These are phyloP conservation scores for Saccharomyces hybrid DNA, from an alignment of 1,139 yeast species.

Conservation along the genomic window DNA sequence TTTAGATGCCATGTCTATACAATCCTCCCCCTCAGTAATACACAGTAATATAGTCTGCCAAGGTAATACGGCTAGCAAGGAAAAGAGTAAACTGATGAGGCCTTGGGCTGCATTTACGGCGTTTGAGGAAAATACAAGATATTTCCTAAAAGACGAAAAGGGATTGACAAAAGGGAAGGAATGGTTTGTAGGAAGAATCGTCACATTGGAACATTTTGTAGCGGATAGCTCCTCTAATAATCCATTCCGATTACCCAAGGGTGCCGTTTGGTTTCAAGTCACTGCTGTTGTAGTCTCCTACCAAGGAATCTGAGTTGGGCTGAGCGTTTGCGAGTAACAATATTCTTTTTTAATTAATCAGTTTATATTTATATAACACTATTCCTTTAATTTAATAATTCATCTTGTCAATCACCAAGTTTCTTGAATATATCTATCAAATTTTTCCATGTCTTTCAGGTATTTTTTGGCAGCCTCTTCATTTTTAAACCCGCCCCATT, in stretches of 20 bases:
- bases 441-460: constrained; percentile 54
- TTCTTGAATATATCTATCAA: constrained; percentile 73
- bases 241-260: constrained; percentile 24
- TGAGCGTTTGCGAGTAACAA: not conserved
- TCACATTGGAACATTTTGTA: constrained; percentile 17
- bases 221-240: constrained; percentile 16
- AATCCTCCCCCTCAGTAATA: constrained; percentile 2
- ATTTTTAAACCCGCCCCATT: constrained; percentile 34
- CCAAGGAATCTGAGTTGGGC: not conserved
- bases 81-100: constrained; percentile 6
- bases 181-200: constrained; percentile 30
- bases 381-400: not conserved
- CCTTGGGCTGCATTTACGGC: constrained; percentile 34
- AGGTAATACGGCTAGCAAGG: constrained; percentile 2
- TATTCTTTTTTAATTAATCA: not conserved
- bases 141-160: constrained; percentile 21
- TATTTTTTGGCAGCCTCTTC: constrained; percentile 45
- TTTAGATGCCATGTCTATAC: constrained; percentile 9
- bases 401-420: constrained; percentile 55
- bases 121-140: constrained; percentile 24
- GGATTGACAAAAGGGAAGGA: constrained; percentile 21
- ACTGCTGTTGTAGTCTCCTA: constrained; percentile 19
- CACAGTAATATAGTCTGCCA: not conserved
- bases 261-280: constrained; percentile 27
- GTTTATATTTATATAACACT: not conserved